Evolutionary conservation across 495 filamentous ascomycete genomes (phyloP).

Genomic region (Tuber magnatum): DNA sequence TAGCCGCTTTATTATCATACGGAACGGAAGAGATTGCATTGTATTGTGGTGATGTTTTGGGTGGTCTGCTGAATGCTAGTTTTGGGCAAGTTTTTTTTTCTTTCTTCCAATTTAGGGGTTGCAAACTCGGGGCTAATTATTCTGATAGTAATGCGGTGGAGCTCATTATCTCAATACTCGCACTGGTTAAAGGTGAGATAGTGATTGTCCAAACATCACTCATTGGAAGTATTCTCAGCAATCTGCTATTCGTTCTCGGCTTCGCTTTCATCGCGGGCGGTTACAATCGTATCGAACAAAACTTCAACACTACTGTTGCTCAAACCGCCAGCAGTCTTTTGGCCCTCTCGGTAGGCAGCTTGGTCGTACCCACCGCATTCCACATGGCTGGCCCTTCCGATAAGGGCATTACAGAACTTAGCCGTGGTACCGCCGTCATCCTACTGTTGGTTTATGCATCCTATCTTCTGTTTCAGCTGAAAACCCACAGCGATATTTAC

Average conservation of each 20-base stretch:
- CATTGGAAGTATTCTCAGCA: slow-evolving; percentile 84
- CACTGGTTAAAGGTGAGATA: slow-evolving; percentile 63
- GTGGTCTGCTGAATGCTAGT: slow-evolving; percentile 77
- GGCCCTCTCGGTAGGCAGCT: slow-evolving; percentile 65
- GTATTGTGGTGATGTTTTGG: slow-evolving; percentile 75
- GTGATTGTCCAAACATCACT: slow-evolving; percentile 88
- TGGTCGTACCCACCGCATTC: slow-evolving; percentile 89
- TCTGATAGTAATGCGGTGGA: slow-evolving; percentile 73
- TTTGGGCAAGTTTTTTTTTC: slow-evolving; percentile 58
- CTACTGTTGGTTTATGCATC: slow-evolving; percentile 68
- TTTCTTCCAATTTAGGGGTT: neutral
- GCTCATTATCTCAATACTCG: slow-evolving; percentile 81
- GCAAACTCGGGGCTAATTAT: slow-evolving; percentile 5
- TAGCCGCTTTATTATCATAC: slow-evolving; percentile 83
- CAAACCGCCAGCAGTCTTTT: slow-evolving; percentile 81
- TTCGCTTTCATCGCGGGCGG: slow-evolving; percentile 93
- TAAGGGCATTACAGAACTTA: slow-evolving; percentile 51
- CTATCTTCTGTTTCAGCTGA: slow-evolving; percentile 76
- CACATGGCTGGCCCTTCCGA: slow-evolving; percentile 46
- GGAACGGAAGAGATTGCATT: slow-evolving; percentile 84
- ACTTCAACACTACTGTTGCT: slow-evolving; percentile 89
- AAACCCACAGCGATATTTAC: slow-evolving; percentile 68
- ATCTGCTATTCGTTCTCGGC: slow-evolving; percentile 82
- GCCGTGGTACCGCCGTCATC: slow-evolving; percentile 66
- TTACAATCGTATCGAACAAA: slow-evolving; percentile 68